phyloP scores from a whole-genome alignment of 192 early-diverging fungal genomes.

The Backusella psychrophila region DNA sequence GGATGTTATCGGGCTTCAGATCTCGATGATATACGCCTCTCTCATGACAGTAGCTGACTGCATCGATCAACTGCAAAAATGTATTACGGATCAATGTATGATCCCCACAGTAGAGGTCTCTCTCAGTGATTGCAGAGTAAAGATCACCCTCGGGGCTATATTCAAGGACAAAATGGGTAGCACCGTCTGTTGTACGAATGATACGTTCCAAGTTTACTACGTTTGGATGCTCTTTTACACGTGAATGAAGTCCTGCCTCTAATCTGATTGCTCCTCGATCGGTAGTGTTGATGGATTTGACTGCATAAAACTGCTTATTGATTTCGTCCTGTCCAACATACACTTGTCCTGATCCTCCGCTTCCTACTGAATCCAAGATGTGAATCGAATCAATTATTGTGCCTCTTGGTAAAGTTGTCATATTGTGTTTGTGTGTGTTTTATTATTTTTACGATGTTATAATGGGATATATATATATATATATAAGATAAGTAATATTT shows the following conservation, averaged over 20 bases:
- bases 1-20: constrained; percentile 83
- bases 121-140: constrained; percentile 88
- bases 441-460: background rate
- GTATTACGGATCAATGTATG: constrained; percentile 78
- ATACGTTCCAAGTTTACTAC: constrained; percentile 63
- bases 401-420: constrained; percentile 12
- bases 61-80: constrained; percentile 83
- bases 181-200: constrained; percentile 57
- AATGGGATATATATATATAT: background rate
- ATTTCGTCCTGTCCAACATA: constrained; percentile 56
- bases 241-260: constrained; percentile 64
- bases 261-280: constrained; percentile 48
- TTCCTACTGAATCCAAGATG: constrained; percentile 54
- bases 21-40: constrained; percentile 90
- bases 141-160: constrained; percentile 90
- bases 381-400: constrained; percentile 39
- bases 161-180: constrained; percentile 69
- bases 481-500: background rate
- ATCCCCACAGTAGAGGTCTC: constrained; percentile 68
- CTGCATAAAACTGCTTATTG: background rate
- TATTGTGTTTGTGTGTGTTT: no score
- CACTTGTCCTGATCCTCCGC: constrained; percentile 74
- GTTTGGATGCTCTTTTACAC: constrained; percentile 64
- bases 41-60: constrained; percentile 73
- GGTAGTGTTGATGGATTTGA: background rate